Base-by-base conservation (phyloP, 177 flowering plant genomes). In the Vitis hybrid region DNA sequence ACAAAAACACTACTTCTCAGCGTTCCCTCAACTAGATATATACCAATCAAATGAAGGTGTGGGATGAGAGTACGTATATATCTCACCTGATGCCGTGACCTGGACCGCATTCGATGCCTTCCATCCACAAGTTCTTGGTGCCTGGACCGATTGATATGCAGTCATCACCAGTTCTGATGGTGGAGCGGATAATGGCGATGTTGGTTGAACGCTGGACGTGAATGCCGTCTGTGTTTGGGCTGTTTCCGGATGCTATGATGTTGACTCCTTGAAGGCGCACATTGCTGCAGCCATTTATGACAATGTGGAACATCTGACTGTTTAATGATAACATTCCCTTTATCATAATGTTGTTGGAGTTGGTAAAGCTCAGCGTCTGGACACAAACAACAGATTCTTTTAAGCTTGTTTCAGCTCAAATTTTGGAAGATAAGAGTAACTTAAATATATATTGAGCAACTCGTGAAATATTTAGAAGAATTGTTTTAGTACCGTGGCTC, bases 211-310 rank as follows among this genome's bases (percentile, higher is more conserved):
- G 5, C n/a, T 74, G 59, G 13, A 74, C 73, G 56, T 74, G 73
- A 26, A 74, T 74, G 6, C 73, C 77, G 13, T 74, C 77, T 9
- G 77, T 74, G 73, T 74, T 74, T 15, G 77, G 77, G 65, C 77
- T 74, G 50, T 56, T 4, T 5, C 26, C 77, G 3, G 69, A 3
- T 10, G 77, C 77, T 1, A 18, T 19, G 10, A 69, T 45, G 16
- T 59, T 64, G 12, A 69, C 73, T 3, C 55, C 48, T 56, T 64
- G 15, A 2, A 74, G 10, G 10, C 16, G 57, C 39, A 69, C 77
- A 19, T 74, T 74, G 64, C 26, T 31, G 71, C 72, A 74, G 29
- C 65, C 48, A 7, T 58, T 31, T 18, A 74, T 69, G 10, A 69
- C 77, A 0, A 74, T 65, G 73, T 74, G 68, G 62, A n/a, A 62